A percentile compares a stretch with the other conserved stretches of the same genome.
These are phyloP conservation scores for Diaporthe vaccinii DNA, from an alignment of 2,329 filamentous ascomycete species.

Conservation along the genomic window DNA sequence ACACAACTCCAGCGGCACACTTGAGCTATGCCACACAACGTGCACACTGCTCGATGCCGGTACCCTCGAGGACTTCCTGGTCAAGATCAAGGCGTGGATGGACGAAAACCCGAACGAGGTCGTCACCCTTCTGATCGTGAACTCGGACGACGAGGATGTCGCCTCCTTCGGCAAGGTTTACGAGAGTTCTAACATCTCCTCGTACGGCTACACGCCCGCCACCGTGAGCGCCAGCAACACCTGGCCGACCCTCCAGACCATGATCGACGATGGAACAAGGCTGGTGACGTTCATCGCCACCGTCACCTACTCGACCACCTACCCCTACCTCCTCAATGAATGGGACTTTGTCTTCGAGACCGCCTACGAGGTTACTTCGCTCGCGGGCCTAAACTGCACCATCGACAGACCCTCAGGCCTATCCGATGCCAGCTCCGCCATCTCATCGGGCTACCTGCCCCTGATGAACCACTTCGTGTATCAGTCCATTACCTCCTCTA, in stretches of 20 bases:
- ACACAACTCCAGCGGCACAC: conserved; percentile 70
- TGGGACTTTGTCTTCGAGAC: conserved; percentile 81
- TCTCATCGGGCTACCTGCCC: conserved; percentile 73
- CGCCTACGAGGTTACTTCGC: conserved; percentile 72
- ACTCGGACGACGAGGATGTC: conserved; percentile 71
- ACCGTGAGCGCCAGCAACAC: conserved; percentile 56
- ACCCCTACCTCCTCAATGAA: conserved; percentile 73
- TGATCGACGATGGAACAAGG: conserved; percentile 75
- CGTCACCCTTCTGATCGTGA: conserved; percentile 80
- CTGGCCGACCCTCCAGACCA: conserved; percentile 80
- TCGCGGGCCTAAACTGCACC: conserved; percentile 78
- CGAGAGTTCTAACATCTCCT: conserved; percentile 69
- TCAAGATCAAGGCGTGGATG: conserved; percentile 76
- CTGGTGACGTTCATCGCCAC: conserved; percentile 79
- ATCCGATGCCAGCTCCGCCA: conserved; percentile 63
- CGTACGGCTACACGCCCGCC: conserved; percentile 70
- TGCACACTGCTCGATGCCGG: conserved; percentile 80
- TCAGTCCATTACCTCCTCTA: conserved; percentile 63
- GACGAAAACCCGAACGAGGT: conserved; percentile 79
- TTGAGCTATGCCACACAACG: conserved; percentile 78
- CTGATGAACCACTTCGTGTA: conserved; percentile 88
- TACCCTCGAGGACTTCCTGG: conserved; percentile 73
- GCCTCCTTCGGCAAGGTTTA: conserved; percentile 69
- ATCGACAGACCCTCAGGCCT: conserved; percentile 74
- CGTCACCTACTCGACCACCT: conserved; percentile 54